Evolutionary conservation across 176 grass and related monocot genomes (phyloP), one percentile per base, ranked within the genome.

Genomic region (Canna indica): DNA sequence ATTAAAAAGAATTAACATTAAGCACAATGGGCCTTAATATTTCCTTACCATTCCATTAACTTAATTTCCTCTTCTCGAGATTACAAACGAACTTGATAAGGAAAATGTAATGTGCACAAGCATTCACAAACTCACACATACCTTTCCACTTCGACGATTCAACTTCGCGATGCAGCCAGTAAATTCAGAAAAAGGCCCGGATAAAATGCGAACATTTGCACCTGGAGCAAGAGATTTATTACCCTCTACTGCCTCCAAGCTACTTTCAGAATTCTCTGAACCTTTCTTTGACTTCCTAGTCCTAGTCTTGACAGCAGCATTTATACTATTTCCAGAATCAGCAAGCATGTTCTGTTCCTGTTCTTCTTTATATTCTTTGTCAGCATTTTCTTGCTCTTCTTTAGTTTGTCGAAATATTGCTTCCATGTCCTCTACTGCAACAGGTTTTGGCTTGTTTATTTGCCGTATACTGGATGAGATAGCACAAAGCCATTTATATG

Each of bases 401-500:
- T 87, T 93, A 80, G 91, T 86, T 77, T 83, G 75, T 73, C 33
- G 66, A 69, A 90, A 73, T 72, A 87, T 82, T 5, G 86, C 85
- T 76, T 99, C 80, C 73, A 93, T 80, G 59, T 93, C 86, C 67
- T 99, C 86, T 45, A 65, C 10, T 61, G 77, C 71, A 79, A 93
- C 82, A 46, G 82, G 86, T 78, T 82, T 93, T 75, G 84, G 89
- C 77, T 93, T 99, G 83, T 85, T 90, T 82, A 99, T 90, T 76
- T 87, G 87, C 73, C 87, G 70, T 64, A 85, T 87, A 34, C 94
- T 97, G 65, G 78, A 84, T 46, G 72, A 64, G 18, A 29, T 24
- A 15, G 10, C 77, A 79, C 61, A 70, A 41, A 73, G 29, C 1
- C 20, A 30, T 44, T 1, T 16, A 28, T 1, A 31, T 7, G 26